A percentile compares a stretch with the other conserved stretches of the same genome.
Evolutionary conservation across 495 filamentous ascomycete species (phyloP).

Genomic region (Apiosordaria backusii): DNA sequence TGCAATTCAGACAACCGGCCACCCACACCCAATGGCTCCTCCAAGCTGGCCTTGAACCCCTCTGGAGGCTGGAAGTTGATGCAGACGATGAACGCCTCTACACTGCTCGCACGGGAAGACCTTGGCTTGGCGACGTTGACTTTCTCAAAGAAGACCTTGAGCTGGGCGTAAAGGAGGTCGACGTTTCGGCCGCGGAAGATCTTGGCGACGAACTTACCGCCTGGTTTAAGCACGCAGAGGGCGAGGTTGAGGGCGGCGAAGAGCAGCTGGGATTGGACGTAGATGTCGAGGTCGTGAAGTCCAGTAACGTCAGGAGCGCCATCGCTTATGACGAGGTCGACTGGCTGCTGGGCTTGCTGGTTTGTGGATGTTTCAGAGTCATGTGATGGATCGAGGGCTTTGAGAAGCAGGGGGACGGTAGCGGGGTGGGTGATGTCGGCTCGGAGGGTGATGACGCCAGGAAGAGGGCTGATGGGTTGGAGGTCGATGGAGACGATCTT

Average conservation of each 20-base stretch:
- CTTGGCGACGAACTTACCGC: conserved; percentile 95
- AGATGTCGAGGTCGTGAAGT: conserved; percentile 94
- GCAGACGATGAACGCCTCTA: conserved; percentile 96
- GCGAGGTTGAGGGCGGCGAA: conserved; percentile 91
- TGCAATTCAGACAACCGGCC: conserved; percentile 48
- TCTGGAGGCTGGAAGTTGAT: conserved; percentile 69
- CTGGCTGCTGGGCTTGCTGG: conserved; percentile 59
- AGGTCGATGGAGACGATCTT: conserved; percentile 95
- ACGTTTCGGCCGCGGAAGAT: conserved; percentile 94
- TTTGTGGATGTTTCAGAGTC: conserved; percentile 47
- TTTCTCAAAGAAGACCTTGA: conserved; percentile 81
- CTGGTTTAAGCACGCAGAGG: conserved; percentile 82
- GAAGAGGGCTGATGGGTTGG: conserved; percentile 89
- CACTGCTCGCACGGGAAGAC: conserved; percentile 85
- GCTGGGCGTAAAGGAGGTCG: conserved; percentile 85
- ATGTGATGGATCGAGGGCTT: conserved; percentile 74
- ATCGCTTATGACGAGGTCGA: conserved; percentile 90
- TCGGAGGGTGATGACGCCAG: conserved; percentile 84
- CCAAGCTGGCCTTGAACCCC: conserved; percentile 62
- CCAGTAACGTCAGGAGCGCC: conserved; percentile 96
- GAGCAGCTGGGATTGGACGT: conserved; percentile 92
- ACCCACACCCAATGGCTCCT: conserved; percentile 60
- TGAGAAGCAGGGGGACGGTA: conserved; percentile 82
- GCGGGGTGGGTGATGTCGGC: conserved; percentile 97
- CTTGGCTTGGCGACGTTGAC: conserved; percentile 91